Evolutionary conservation across 176 grass and related monocot species (phyloP).

Genomic region (Juncus inflexus): DNA sequence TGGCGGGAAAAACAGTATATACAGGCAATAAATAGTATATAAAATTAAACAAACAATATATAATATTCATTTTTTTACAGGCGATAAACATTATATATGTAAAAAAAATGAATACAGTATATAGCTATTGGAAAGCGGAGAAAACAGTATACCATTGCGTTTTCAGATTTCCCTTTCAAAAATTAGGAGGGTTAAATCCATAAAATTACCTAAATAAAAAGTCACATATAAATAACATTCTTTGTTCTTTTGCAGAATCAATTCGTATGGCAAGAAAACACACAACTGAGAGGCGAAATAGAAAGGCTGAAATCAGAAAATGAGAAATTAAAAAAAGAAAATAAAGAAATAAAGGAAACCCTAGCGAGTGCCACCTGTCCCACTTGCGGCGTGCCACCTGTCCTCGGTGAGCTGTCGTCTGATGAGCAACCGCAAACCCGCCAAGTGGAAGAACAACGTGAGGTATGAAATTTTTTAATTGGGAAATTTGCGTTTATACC

Average conservation of each 20-base stretch:
- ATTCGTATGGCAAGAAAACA: slow-evolving; percentile 30
- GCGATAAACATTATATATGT: no score
- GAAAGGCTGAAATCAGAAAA: slow-evolving; percentile 24
- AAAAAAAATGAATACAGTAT: no score
- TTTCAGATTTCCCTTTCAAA: no score
- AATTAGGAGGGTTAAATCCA: no score
- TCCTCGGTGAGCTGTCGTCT: slow-evolving; percentile 20
- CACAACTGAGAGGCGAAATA: slow-evolving; percentile 25
- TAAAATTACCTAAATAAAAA: no score
- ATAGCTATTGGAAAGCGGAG: no score
- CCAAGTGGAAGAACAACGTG: slow-evolving; percentile 20
- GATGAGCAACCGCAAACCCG: slow-evolving; percentile 12
- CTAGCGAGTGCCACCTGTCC: slow-evolving; percentile 19
- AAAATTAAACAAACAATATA: no score
- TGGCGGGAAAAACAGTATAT: no score
- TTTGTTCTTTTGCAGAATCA: slow-evolving; percentile 23
- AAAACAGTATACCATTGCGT: no score
- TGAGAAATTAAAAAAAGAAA: slow-evolving; percentile 27
- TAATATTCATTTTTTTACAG: no score
- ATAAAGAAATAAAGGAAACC: slow-evolving; percentile 25
- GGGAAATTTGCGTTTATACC: slow-evolving; percentile 7
- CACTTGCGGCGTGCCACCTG: slow-evolving; percentile 22
- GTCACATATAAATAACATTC: neutral
- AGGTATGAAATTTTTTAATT: slow-evolving; percentile 14
- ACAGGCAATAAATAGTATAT: no score